Evolutionary conservation across 2,329 filamentous ascomycete genomes (phyloP).

Genomic region (Chaetomium sp.): DNA sequence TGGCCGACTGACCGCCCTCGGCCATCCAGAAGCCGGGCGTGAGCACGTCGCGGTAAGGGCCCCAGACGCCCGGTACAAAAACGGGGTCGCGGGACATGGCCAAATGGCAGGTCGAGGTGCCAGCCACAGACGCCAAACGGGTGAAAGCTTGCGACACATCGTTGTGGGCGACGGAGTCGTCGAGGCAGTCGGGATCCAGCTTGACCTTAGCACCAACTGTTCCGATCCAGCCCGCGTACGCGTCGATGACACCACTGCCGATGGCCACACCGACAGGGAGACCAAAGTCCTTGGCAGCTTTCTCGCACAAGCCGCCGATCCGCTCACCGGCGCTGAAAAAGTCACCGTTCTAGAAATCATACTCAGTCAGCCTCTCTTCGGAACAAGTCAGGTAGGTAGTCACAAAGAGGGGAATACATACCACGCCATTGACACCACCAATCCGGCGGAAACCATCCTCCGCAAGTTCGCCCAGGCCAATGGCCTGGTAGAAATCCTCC

Average conservation of each 20-base stretch:
- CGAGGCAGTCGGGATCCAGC: conserved; percentile 60
- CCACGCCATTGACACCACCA: conserved; percentile 90
- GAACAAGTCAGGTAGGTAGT: conserved; percentile 2
- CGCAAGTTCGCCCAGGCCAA: conserved; percentile 78
- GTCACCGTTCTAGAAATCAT: conserved; percentile 65
- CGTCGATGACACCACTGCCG: conserved; percentile 94
- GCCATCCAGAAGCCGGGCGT: conserved; percentile 94
- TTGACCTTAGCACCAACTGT: conserved; percentile 96
- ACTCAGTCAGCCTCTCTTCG: conserved; percentile 11
- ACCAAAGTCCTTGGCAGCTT: conserved; percentile 76
- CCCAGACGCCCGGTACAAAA: conserved; percentile 95
- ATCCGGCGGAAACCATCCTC: conserved; percentile 88
- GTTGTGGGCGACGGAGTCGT: conserved; percentile 63
- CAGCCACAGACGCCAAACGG: conserved; percentile 86
- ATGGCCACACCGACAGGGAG: conserved; percentile 83
- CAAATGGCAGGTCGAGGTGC: conserved; percentile 94
- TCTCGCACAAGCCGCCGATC: conserved; percentile 76
- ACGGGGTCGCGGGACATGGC: conserved; percentile 91
- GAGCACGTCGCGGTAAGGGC: conserved; percentile 90
- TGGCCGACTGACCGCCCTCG: conserved; percentile 93
- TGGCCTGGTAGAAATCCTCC: conserved; percentile 80
- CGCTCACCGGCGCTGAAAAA: conserved; percentile 90
- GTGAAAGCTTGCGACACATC: conserved; percentile 90
- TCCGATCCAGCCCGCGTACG: conserved; percentile 97
- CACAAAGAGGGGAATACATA: conserved; percentile 51